These are phyloP conservation scores for Flaveria linearis DNA, from an alignment of 129 eudicot genomes.

Conservation along the genomic window DNA sequence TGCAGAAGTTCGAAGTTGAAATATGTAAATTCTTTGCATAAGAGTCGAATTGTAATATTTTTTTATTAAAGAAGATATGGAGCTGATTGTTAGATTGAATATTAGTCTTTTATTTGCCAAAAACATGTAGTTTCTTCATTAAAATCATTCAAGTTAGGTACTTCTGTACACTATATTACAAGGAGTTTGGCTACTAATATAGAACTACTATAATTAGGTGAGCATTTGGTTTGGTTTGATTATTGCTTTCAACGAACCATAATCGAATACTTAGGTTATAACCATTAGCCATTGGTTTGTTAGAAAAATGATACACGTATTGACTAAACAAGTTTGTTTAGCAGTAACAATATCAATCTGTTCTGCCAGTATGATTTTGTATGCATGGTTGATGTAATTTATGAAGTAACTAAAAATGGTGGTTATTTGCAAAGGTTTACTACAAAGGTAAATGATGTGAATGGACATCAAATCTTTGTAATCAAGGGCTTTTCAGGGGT, in stretches of 20 bases:
- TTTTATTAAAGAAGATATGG: not conserved
- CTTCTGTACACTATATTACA: not conserved
- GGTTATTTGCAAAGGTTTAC: too few relatives aligned
- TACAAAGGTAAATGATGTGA: too few relatives aligned
- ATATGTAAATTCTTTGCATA: not conserved
- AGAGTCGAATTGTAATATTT: not conserved
- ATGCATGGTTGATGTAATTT: not conserved
- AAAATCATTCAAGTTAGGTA: not conserved
- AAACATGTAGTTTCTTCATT: conserved; percentile 1
- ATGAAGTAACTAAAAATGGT: not conserved
- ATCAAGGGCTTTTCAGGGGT: not conserved
- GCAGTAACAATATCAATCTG: not conserved
- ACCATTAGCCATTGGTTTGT: not conserved
- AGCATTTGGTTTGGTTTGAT: not conserved
- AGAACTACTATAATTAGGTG: not conserved
- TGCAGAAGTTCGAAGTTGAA: too few relatives aligned
- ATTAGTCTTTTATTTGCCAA: not conserved
- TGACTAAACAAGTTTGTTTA: not conserved
- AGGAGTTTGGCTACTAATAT: not conserved
- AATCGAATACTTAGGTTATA: not conserved
- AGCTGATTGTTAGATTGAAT: conserved; percentile 18
- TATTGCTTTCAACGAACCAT: not conserved
- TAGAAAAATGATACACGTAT: not conserved
- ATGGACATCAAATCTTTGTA: not conserved
- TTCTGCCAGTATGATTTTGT: not conserved